These are phyloP conservation scores for Scheffersomyces quercinus DNA, from an alignment of 1,139 yeast species.

Conservation along the genomic window DNA sequence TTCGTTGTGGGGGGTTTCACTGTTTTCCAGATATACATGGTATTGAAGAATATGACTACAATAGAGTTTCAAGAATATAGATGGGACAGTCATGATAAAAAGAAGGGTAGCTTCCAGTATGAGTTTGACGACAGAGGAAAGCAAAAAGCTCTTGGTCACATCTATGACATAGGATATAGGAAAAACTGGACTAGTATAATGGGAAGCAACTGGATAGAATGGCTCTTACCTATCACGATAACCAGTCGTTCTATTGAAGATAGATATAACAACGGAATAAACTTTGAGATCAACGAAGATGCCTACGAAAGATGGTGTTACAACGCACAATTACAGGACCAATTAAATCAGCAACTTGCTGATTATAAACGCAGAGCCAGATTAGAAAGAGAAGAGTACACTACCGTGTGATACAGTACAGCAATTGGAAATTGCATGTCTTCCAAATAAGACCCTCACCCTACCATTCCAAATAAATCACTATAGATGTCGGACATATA, in stretches of 20 bases:
- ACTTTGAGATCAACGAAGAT: slow-evolving; percentile 47
- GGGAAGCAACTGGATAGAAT: slow-evolving; percentile 65
- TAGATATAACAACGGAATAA: slow-evolving; percentile 48
- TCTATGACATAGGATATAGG: slow-evolving; percentile 69
- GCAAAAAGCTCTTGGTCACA: slow-evolving; percentile 51
- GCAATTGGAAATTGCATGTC: too few species aligned
- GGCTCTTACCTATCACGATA: slow-evolving; percentile 67
- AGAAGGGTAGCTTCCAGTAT: slow-evolving; percentile 25
- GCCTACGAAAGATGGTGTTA: slow-evolving; percentile 42
- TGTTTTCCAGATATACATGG: slow-evolving; percentile 58
- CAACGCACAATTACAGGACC: slow-evolving; percentile 47
- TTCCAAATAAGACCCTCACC: too few species aligned
- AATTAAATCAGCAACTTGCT: slow-evolving; percentile 45
- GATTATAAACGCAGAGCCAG: slow-evolving; percentile 8
- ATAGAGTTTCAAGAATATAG: slow-evolving; percentile 70
- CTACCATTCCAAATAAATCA: too few species aligned
- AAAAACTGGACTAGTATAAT: slow-evolving; percentile 68
- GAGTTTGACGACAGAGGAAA: slow-evolving; percentile 35
- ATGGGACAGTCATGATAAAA: slow-evolving; percentile 32
- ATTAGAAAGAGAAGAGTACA: not conserved
- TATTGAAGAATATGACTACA: slow-evolving; percentile 71
- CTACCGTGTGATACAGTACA: too few species aligned
- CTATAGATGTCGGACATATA: too few species aligned
- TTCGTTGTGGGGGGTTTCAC: slow-evolving; percentile 62
- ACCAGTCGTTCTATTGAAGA: slow-evolving; percentile 24